These are phyloP conservation scores for Dendrothele bispora DNA, from an alignment of 768 basidiomycete genomes.

Conservation along the genomic window DNA sequence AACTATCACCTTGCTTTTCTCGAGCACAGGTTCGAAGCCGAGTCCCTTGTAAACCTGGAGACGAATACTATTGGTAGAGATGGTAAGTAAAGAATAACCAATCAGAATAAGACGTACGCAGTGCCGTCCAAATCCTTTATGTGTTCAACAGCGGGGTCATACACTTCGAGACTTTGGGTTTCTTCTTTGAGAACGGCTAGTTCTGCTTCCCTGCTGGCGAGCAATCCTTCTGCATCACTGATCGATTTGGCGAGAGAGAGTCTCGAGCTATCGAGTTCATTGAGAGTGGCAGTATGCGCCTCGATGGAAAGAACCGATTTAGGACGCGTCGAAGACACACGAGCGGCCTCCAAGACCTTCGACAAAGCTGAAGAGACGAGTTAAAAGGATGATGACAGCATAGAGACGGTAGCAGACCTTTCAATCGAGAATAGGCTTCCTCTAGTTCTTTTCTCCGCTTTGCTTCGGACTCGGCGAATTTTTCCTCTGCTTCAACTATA, in stretches of 20 bases:
- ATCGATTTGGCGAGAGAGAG: constrained; percentile 73
- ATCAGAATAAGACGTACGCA: constrained; percentile 45
- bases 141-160: constrained; percentile 74
- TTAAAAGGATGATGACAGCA: not conserved
- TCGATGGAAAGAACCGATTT: constrained; percentile 66
- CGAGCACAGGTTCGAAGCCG: constrained; percentile 68
- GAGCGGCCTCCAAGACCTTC: constrained; percentile 65
- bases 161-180: constrained; percentile 57
- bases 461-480: constrained; percentile 56
- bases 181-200: constrained; percentile 68
- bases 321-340: constrained; percentile 69
- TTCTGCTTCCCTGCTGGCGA: constrained; percentile 70
- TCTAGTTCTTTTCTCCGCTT: constrained; percentile 67
- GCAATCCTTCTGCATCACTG: constrained; percentile 64
- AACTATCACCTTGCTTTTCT: constrained; percentile 52
- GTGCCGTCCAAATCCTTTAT: constrained; percentile 67
- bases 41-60: constrained; percentile 68
- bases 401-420: constrained; percentile 40
- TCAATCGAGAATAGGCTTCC: constrained; percentile 62
- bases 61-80: constrained; percentile 48
- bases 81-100: constrained; percentile 8
- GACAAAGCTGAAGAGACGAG: constrained; percentile 50
- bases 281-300: constrained; percentile 57
- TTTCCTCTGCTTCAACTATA: constrained; percentile 73
- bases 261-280: constrained; percentile 62